phyloP scores from a whole-genome alignment of 2,329 filamentous ascomycete species.

The Lachnum nothofagi region DNA sequence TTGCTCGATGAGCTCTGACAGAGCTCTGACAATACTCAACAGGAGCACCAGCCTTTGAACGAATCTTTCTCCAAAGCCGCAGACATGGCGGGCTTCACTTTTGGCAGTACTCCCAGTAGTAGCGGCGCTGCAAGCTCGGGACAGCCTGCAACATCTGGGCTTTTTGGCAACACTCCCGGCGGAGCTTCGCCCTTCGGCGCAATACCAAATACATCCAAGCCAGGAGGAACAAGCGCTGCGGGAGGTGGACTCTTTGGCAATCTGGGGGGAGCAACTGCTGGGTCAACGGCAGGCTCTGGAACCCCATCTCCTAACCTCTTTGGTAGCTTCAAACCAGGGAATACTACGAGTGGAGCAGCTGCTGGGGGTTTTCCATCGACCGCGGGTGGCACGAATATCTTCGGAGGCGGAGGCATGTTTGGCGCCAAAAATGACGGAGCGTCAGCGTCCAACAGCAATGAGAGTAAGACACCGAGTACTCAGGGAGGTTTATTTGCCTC shows the following conservation, averaged over 20 bases:
- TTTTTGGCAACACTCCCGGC: constrained; percentile 31
- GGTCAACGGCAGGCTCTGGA: constrained; percentile 17
- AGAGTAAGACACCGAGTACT: constrained; percentile 1
- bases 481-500: neutral
- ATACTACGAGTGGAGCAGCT: constrained; percentile 26
- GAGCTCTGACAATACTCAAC: too few species aligned
- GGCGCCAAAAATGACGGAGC: constrained; percentile 7
- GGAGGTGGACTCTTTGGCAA: constrained; percentile 15
- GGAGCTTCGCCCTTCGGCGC: constrained; percentile 17
- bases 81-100: constrained; percentile 33
- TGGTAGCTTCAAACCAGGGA: constrained; percentile 23
- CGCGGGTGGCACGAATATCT: neutral
- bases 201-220: constrained; percentile 20
- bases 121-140: constrained; percentile 13
- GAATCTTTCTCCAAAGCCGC: neutral
- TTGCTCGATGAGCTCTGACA: neutral
- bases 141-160: constrained; percentile 12
- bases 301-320: constrained; percentile 21
- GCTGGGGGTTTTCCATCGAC: constrained; percentile 31
- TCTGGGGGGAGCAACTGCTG: constrained; percentile 6
- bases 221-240: constrained; percentile 9
- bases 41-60: neutral
- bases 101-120: constrained; percentile 27
- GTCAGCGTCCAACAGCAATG: neutral
- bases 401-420: neutral